Conservation (phyloP, 2,329 filamentous ascomycete species). For the Penicillium sclerotigenum region DNA sequence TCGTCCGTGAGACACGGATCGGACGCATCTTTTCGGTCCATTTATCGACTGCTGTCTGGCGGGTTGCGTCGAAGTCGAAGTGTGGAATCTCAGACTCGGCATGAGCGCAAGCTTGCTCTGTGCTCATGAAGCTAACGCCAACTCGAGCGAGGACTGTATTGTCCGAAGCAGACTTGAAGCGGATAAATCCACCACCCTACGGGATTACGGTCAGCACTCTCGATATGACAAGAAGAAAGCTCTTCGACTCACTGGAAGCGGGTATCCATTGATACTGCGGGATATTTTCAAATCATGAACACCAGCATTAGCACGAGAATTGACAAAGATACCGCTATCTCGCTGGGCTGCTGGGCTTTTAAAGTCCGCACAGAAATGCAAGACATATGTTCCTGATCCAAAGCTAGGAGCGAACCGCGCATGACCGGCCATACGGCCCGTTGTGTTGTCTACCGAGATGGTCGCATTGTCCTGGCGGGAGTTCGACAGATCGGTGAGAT, state of each 20-base stretch:
- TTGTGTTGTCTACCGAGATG: constrained; percentile 54
- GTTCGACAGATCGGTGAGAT: constrained; percentile 62
- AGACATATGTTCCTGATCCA: constrained; percentile 56
- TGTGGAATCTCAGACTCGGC: constrained; percentile 65
- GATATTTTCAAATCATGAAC: constrained; percentile 55
- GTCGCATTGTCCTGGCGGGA: constrained; percentile 58
- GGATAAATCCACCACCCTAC: constrained; percentile 62
- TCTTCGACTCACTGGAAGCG: constrained; percentile 34
- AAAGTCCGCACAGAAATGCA: constrained; percentile 68
- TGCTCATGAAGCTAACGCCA: constrained; percentile 67
- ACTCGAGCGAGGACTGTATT: constrained; percentile 61
- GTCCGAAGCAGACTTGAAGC: constrained; percentile 53
- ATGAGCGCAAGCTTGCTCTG: constrained; percentile 62
- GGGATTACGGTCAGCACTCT: constrained; percentile 18
- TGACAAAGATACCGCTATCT: constrained; percentile 61
- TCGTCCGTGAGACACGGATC: constrained; percentile 35
- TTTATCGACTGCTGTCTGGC: constrained; percentile 50
- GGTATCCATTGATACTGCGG: constrained; percentile 58
- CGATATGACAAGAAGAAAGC: neutral
- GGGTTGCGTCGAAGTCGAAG: constrained; percentile 59
- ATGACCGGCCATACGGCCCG: constrained; percentile 61
- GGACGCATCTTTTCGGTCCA: constrained; percentile 57
- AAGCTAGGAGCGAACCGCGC: constrained; percentile 64
- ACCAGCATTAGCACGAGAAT: constrained; percentile 56
- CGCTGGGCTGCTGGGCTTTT: constrained; percentile 50